Evolutionary conservation across 805 yeast genomes (phyloP).

Genomic region (Suhomyces xylopsoci): DNA sequence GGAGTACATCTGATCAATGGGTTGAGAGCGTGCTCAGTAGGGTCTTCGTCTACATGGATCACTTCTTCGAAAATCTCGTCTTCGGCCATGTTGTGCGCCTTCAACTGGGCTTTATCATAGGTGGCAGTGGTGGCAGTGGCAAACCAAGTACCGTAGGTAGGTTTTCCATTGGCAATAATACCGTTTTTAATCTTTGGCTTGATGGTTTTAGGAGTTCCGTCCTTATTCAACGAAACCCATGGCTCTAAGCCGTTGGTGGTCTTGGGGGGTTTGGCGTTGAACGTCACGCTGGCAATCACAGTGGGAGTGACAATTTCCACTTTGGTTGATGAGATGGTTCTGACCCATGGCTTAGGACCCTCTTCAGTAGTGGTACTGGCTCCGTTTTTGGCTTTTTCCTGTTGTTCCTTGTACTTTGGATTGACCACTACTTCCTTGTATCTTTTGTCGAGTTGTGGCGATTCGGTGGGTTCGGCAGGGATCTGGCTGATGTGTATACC

Average conservation of each 20-base stretch:
- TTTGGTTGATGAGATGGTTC: conserved; percentile 57
- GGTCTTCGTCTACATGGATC: conserved; percentile 59
- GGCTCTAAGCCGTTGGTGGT: conserved; percentile 70
- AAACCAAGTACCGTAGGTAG: conserved; percentile 75
- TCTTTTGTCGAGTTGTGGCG: conserved; percentile 24
- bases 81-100: conserved; percentile 71
- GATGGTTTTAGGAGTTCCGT: conserved; percentile 78
- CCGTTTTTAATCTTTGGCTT: conserved; percentile 76
- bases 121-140: conserved; percentile 61
- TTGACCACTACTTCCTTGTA: conserved; percentile 28
- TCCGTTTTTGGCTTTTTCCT: conserved; percentile 8
- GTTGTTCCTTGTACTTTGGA: conserved; percentile 25
- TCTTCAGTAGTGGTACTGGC: conserved; percentile 5
- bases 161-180: conserved; percentile 58
- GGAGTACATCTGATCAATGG: conserved; percentile 89
- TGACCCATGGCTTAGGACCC: conserved; percentile 62
- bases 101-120: conserved; percentile 57
- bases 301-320: conserved; percentile 64
- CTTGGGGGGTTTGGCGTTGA: conserved; percentile 65
- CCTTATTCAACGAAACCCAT: conserved; percentile 75
- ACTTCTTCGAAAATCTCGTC: conserved; percentile 59
- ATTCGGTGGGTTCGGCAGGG: conserved; percentile 9
- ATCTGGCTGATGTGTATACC: not conserved
- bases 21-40: conserved; percentile 65
- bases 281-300: conserved; percentile 60